phyloP scores from a whole-genome alignment of 2,329 filamentous ascomycete species.

The Lecanicillium sp. region DNA sequence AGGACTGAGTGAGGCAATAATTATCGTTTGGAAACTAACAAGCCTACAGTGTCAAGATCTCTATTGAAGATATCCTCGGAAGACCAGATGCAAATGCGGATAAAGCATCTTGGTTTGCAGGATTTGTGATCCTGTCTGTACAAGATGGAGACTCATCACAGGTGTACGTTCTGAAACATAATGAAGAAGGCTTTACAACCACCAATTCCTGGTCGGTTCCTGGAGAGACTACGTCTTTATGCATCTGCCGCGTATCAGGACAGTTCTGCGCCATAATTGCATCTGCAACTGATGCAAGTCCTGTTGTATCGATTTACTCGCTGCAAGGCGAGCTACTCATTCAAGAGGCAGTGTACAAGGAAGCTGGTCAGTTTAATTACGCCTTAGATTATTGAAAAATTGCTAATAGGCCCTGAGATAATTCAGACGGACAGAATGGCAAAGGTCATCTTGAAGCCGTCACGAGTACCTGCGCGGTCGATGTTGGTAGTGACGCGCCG shows the following conservation, averaged over 20 bases:
- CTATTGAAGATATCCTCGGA: conserved; percentile 23
- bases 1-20: too few species aligned
- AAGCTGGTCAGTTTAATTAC: background rate
- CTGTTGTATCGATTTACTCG: conserved; percentile 2
- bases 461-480: conserved; percentile 34
- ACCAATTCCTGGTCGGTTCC: conserved; percentile 1
- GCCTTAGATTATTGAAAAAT: too few species aligned
- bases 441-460: conserved; percentile 27
- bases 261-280: conserved; percentile 1
- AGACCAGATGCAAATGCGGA: conserved; percentile 22
- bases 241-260: background rate
- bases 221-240: conserved; percentile 5
- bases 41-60: conserved; percentile 18
- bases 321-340: background rate
- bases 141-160: conserved; percentile 14
- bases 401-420: background rate
- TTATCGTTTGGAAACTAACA: too few species aligned
- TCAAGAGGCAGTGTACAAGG: background rate
- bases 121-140: conserved; percentile 34
- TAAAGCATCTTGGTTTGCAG: conserved; percentile 32
- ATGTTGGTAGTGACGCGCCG: conserved; percentile 16
- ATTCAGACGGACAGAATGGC: background rate
- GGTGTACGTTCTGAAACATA: background rate
- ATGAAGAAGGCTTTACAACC: background rate
- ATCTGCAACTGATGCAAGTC: background rate